These are phyloP conservation scores for Aspergillus sp. DNA, from an alignment of 2,329 filamentous ascomycete species.

Conservation along the genomic window DNA sequence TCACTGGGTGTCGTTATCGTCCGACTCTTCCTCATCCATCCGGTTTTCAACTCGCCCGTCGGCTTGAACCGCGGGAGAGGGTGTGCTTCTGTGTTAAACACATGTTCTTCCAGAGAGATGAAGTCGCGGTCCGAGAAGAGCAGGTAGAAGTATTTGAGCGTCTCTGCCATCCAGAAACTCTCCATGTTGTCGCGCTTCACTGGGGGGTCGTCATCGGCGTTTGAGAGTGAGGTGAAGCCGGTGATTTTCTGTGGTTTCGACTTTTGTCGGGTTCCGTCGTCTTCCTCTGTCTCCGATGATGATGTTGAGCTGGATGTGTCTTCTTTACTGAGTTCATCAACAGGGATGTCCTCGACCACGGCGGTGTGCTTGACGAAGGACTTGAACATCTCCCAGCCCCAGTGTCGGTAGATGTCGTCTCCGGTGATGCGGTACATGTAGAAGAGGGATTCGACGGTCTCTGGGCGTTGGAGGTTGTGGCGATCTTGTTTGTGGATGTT, in stretches of 20 bases:
- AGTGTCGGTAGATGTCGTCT: conserved; percentile 83
- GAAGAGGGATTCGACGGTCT: conserved; percentile 94
- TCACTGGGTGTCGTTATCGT: not conserved
- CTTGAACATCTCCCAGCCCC: conserved; percentile 99
- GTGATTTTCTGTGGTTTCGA: conserved; percentile 28
- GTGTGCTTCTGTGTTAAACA: conserved; percentile 96
- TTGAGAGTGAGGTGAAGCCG: conserved; percentile 78
- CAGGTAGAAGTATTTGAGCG: conserved; percentile 95
- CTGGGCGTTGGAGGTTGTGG: conserved; percentile 92
- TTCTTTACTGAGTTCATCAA: conserved; percentile 20
- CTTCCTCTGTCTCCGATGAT: not conserved
- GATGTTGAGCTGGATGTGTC: conserved; percentile 5
- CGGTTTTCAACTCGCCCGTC: conserved; percentile 48
- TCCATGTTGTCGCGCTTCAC: conserved; percentile 87
- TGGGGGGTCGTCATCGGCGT: conserved; percentile 73
- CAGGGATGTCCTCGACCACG: conserved; percentile 61
- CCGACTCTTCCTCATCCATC: conserved; percentile 38
- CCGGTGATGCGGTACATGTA: conserved; percentile 99
- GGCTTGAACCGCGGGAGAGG: conserved; percentile 85
- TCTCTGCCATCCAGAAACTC: conserved; percentile 98
- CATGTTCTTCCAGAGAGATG: conserved; percentile 79
- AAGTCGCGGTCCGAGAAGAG: conserved; percentile 84
- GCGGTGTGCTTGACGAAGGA: conserved; percentile 84
- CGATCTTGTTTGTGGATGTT: conserved; percentile 76
- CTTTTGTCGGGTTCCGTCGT: not conserved